Evolutionary conservation across 1,139 yeast genomes (phyloP).

Genomic region (Diutina scorzettiae): DNA sequence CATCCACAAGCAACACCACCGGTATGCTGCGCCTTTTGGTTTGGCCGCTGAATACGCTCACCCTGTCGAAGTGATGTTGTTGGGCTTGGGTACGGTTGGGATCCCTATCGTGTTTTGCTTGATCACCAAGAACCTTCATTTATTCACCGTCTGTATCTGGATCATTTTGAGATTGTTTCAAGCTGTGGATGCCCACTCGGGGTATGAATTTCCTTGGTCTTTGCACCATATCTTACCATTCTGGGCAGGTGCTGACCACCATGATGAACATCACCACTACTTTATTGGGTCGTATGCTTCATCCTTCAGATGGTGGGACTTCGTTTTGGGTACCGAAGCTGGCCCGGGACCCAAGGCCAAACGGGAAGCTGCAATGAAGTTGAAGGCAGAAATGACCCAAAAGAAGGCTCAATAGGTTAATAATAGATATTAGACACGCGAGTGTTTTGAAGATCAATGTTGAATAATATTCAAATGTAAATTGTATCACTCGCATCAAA

Average conservation of each 20-base stretch:
- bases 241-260: constrained; percentile 43
- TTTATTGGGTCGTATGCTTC: constrained; percentile 35
- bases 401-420: constrained; percentile 1
- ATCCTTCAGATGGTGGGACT: constrained; percentile 39
- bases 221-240: constrained; percentile 33
- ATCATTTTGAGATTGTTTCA: constrained; percentile 32
- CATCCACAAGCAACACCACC: constrained; percentile 38
- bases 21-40: constrained; percentile 39
- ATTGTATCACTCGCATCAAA: no score
- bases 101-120: constrained; percentile 20
- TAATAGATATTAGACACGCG: neutral
- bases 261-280: constrained; percentile 36
- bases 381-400: neutral
- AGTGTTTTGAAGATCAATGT: neutral
- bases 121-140: constrained; percentile 18
- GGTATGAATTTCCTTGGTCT: constrained; percentile 39
- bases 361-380: neutral
- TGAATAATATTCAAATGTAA: no score
- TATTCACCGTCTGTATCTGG: constrained; percentile 33
- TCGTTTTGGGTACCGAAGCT: constrained; percentile 29
- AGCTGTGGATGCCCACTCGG: constrained; percentile 38
- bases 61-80: constrained; percentile 32
- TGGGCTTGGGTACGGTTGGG: constrained; percentile 38
- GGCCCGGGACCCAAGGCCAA: constrained; percentile 29
- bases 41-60: constrained; percentile 39